Conservation (phyloP, 257 asterid species). For the Linaria vulgaris region DNA sequence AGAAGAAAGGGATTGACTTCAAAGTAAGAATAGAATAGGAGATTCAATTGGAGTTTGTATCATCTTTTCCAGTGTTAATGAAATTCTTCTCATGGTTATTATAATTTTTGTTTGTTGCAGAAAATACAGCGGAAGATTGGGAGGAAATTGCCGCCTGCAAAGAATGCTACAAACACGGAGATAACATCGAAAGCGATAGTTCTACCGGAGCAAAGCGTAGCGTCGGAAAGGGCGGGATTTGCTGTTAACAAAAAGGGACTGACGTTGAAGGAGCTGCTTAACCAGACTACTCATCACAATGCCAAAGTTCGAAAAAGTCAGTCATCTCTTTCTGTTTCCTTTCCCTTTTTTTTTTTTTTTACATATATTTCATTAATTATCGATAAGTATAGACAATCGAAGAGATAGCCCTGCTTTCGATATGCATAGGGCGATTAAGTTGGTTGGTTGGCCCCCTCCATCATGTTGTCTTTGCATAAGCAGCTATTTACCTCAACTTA, state of each 20-base stretch:
- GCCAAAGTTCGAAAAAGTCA: constrained; percentile 84
- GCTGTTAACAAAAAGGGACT: constrained; percentile 83
- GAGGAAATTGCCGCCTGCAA: constrained; percentile 90
- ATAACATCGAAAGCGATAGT: constrained; percentile 78
- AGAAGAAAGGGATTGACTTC: constrained; percentile 78
- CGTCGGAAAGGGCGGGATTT: constrained; percentile 71
- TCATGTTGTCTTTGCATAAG: too few relatives aligned
- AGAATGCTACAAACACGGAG: constrained; percentile 83
- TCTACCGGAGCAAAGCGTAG: constrained; percentile 93
- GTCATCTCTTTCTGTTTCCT: background rate
- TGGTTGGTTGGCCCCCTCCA: too few relatives aligned
- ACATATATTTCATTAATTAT: background rate
- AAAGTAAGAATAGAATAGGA: constrained; percentile 49
- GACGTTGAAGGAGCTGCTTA: constrained; percentile 94
- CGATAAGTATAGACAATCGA: background rate
- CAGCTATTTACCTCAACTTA: background rate
- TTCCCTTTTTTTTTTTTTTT: background rate
- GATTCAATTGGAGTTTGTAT: background rate
- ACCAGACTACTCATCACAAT: constrained; percentile 91
- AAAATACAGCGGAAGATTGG: constrained; percentile 87
- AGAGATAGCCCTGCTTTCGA: too few relatives aligned
- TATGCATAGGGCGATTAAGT: too few relatives aligned
- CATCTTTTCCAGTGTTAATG: background rate
- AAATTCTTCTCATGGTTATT: constrained; percentile 1
- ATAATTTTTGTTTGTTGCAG: constrained; percentile 36